Evolutionary conservation across 306 rosid genomes (phyloP), one percentile per base, ranked within the genome.

Genomic region (Inga oerstediana): DNA sequence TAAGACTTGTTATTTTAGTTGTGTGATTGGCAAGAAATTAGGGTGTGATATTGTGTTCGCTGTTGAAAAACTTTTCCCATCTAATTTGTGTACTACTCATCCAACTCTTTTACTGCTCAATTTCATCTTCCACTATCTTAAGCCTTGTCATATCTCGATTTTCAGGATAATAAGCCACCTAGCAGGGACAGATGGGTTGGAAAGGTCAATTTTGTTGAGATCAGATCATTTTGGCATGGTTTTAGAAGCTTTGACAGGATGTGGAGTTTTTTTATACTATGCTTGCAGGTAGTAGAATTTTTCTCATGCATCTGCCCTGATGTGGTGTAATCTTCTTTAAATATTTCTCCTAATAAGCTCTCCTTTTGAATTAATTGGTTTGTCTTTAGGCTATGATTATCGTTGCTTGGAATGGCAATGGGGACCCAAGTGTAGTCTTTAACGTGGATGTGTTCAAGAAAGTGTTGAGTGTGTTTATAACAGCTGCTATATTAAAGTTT

Each of bases 161-260:
- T 86, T 58, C 94, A 96, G 98, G 98, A 90, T 82, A 83, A 65
- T 75, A 96, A 90, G 83, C 87, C 91, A 51, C 73, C 80, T 62
- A 66, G 78, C 65, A 86, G 77, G 79, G 97, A 90, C 88, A 89
- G 89, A 87, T 93, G 99, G 99, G 94, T 93, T 69, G 99, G 98
- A 83, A 96, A 96, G 88, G 99, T 84, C 39, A 92, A 93, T 81
- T 96, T 96, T 71, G 99, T 96, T 74, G 99, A 96, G 93, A 93
- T 96, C 81, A 89, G 98, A 84, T 91, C 99, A 51, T 96, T 92
- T 89, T 92, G 97, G 97, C 99, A 96, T 90, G 62, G 92, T 80
- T 96, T 93, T 88, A 88, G 99, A 92, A 96, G 99, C 91, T 96
- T 96, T 89, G 99, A 96, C 67, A 94, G 99, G 71, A 91, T 96